phyloP scores from a whole-genome alignment of 1,284 basidiomycete species.

The Volvariella surrecta region DNA sequence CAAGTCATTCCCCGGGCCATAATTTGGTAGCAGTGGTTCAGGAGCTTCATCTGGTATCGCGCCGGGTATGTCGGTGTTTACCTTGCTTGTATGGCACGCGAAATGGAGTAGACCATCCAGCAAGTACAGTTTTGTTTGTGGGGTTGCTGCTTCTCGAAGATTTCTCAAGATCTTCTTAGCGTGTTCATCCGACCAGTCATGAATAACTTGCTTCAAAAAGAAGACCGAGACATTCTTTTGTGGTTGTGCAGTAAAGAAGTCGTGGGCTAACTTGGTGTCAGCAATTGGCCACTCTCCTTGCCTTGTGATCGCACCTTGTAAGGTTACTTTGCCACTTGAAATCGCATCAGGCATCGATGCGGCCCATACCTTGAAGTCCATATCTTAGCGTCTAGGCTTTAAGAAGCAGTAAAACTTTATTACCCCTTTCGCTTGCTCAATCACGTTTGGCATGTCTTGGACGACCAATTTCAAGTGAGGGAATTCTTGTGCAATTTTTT shows the following conservation, averaged over 20 bases:
- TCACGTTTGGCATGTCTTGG: constrained; percentile 25
- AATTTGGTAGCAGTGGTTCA: constrained; percentile 20
- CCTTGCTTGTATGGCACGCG: constrained; percentile 17
- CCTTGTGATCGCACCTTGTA: constrained; percentile 22
- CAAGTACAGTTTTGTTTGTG: constrained; percentile 25
- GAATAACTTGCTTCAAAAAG: constrained; percentile 23
- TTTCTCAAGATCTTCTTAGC: constrained; percentile 19
- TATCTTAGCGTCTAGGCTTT: neutral
- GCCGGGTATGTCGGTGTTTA: constrained; percentile 10
- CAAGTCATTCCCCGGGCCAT: constrained; percentile 18
- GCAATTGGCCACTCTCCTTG: too few relatives aligned
- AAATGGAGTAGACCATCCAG: constrained; percentile 24
- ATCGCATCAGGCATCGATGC: constrained; percentile 19
- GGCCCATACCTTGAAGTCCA: constrained; percentile 25
- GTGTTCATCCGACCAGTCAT: constrained; percentile 27
- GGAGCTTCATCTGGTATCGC: constrained; percentile 16
- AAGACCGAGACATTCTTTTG: constrained; percentile 22
- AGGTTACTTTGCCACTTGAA: constrained; percentile 15
- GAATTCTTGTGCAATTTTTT: constrained; percentile 18
- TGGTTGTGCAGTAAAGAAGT: constrained; percentile 26
- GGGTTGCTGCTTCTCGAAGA: constrained; percentile 21
- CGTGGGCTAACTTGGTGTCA: constrained; percentile 17
- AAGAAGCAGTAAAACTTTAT: neutral
- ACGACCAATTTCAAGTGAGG: constrained; percentile 25
- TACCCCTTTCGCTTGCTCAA: constrained; percentile 23